Percentiles rank a stretch among this genome's conserved stretches.
Conservation (phyloP, 352 stramenopile genomes). For the Pythium aquatile region DNA sequence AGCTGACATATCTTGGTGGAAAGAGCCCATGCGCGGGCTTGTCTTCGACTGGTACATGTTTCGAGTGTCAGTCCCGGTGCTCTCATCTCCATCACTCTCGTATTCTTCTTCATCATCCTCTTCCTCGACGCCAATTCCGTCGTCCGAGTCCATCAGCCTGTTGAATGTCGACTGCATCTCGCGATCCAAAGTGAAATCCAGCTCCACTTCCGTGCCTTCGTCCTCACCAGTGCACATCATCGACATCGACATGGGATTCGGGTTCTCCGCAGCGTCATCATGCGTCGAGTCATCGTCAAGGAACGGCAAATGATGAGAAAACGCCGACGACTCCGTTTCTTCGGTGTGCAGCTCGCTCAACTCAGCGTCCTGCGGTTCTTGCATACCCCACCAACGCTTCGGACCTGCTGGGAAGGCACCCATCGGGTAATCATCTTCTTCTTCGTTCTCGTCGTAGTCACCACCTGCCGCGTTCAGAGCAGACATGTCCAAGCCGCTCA, state of each 20-base stretch:
- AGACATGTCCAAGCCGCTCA: neutral
- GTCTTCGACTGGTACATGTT: constrained; percentile 6
- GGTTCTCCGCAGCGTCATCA: constrained; percentile 28
- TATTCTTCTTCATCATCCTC: constrained; percentile 38
- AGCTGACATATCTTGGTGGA: constrained; percentile 34
- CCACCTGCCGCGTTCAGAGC: neutral
- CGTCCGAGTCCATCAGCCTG: constrained; percentile 60
- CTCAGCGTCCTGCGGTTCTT: constrained; percentile 54
- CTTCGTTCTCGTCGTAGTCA: constrained; percentile 40
- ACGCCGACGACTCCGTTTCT: constrained; percentile 56
- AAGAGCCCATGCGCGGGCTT: constrained; percentile 1
- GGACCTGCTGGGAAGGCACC: constrained; percentile 58
- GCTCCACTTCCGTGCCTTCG: constrained; percentile 72
- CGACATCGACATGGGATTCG: constrained; percentile 75
- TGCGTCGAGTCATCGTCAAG: constrained; percentile 38
- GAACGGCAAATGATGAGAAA: constrained; percentile 58
- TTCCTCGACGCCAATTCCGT: constrained; percentile 28
- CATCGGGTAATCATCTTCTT: constrained; percentile 41
- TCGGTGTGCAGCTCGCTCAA: constrained; percentile 78
- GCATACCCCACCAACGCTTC: constrained; percentile 76
- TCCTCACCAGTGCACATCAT: constrained; percentile 72
- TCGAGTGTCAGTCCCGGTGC: neutral
- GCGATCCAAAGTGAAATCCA: constrained; percentile 75
- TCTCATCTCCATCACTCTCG: neutral
- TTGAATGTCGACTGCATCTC: constrained; percentile 79